These are phyloP conservation scores for Mortierella antarctica DNA, from an alignment of 192 early-diverging fungal species.

Conservation along the genomic window DNA sequence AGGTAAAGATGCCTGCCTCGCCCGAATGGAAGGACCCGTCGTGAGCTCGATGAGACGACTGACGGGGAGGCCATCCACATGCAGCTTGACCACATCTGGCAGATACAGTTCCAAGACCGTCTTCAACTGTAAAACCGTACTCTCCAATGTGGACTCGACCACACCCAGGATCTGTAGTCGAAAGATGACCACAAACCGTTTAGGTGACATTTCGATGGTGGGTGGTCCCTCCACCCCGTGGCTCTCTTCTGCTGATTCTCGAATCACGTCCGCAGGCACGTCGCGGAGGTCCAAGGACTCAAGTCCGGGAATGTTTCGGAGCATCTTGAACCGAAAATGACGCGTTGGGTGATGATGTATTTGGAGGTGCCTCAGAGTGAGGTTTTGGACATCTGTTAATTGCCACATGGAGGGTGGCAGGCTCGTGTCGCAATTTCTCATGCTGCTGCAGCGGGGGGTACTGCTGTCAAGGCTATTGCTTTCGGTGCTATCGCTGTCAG, in stretches of 20 bases:
- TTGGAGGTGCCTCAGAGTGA: neutral
- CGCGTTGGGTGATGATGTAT: constrained; percentile 11
- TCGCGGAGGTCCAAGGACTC: constrained; percentile 10
- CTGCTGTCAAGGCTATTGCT: neutral
- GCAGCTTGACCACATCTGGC: neutral
- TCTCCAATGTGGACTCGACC: too few species aligned
- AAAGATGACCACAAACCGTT: neutral
- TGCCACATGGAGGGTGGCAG: neutral
- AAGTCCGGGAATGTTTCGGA: neutral
- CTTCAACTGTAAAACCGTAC: neutral
- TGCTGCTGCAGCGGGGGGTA: too few species aligned
- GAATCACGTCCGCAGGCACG: neutral
- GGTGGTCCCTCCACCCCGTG: too few species aligned
- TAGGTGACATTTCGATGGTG: too few species aligned
- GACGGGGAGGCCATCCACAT: constrained; percentile 5
- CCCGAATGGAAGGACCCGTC: neutral
- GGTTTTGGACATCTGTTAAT: neutral
- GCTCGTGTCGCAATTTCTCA: too few species aligned
- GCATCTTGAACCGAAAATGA: constrained; percentile 13
- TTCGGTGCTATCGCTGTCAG: neutral
- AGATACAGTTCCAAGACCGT: constrained; percentile 1
- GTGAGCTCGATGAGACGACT: neutral
- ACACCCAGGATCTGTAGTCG: neutral
- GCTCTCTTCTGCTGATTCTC: neutral
- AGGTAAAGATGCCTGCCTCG: neutral